Evolutionary conservation across 768 basidiomycete species (phyloP), one percentile per base, ranked within the genome.

Genomic region (Psilocybe azurescens): DNA sequence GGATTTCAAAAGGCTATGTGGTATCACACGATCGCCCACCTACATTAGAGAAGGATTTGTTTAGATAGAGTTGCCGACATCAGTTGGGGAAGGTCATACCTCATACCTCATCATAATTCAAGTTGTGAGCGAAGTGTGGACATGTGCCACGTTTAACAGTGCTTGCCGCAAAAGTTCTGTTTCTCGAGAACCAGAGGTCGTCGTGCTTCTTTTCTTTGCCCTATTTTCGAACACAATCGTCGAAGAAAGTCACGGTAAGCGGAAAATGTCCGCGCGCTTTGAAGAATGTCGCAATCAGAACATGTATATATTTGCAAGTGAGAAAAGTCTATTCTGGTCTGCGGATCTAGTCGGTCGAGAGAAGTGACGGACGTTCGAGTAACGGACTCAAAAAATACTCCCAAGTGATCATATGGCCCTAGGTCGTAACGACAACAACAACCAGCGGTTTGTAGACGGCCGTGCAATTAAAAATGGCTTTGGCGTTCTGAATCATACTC

Each of bases 251-350:
- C 29, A 33, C 30, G 18, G 52, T 24, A 18, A 33, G 30, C 33
- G n/a, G 52, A 38, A 53, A 36, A 38, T 18, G 52, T 38, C 33
- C 32, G 54, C 36, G 10, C 36, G 28, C 36, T 10, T 53, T 39
- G 28, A 39, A 13, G 30, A 38, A 38, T 53, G n/a, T 53, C 33
- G 52, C n/a, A 33, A 53, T 53, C 52, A 53, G 30, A 53, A 38
- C 33, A 3, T 50, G 38, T n/a, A 52, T 52, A 28, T 52, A 36
- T 41, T 14, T 39, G 29, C 28, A 18, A 56, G 55, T 61, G 60
- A 56, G 53, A 61, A 61, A 36, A 18, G 33, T 56, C 48, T 61
- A 61, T 61, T 61, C 54, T 61, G 54, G 54, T 38, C 24, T 39
- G 24, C 46, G 47, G 58, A 51, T 28, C 48, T 38, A 50, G 18